Evolutionary conservation across 2,329 filamentous ascomycete species (phyloP), one percentile per base, ranked within the genome.

Genomic region (Ceratocystiopsis sp.): DNA sequence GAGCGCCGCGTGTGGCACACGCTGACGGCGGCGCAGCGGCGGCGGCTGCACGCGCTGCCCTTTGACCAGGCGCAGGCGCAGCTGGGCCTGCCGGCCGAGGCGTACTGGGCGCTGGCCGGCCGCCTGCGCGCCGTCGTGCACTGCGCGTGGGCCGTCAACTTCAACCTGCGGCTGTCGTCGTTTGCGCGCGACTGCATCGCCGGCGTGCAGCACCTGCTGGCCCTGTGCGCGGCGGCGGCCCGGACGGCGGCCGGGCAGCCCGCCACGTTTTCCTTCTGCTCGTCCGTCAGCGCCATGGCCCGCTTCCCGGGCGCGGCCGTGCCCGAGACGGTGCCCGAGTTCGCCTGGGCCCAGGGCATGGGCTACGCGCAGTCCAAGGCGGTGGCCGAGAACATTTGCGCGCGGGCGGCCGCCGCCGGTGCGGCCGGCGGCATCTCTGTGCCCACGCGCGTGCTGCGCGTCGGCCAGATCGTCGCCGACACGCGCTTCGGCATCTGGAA

Each of bases 391-490:
- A 44, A 35, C 18, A 21, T 50, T n/a, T 47, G 45, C 21, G 45
- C 47, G 25, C 46, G 46, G 2, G 47, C 44, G 4, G 48, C 44
- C 15, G 45, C 43, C 8, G 44, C 40, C 29, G 39, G 40, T 8
- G 47, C 58, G 2, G 55, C 58, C 4, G n/a, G n/a, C n/a, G n/a
- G n/a, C n/a, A n/a, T n/a, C n/a, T n/a, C n/a, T n/a, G 21, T 21
- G 21, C 21, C 21, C 4, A 21, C 21, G 21, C 21, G 21, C 21
- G 57, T 68, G 9, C 48, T 69, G 6, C 60, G 70, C 4, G 59
- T 71, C 1, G 70, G 69, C 0, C 69, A 73, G 50, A 62, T 73
- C 9, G 62, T 66, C 10, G 68, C 63, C 1, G 68, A 72, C 48
- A 66, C 61, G 0, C 42, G 54, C 1, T 47, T 57, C 16, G 70